Percentiles rank a stretch among this genome's conserved stretches.
phyloP scores from a whole-genome alignment of 83 land plant species.

The Larix sibirica region DNA sequence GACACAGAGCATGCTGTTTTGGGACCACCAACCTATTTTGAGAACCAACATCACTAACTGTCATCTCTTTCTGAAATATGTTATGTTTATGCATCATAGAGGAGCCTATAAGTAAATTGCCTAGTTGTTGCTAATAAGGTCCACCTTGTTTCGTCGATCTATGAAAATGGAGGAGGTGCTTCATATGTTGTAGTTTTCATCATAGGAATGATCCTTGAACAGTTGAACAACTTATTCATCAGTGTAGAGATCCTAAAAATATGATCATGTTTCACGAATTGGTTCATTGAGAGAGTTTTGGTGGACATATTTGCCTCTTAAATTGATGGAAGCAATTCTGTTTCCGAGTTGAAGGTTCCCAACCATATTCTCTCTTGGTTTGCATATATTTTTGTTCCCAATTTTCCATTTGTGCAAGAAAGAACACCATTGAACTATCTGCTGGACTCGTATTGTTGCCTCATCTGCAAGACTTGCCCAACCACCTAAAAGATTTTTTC shows the following conservation, averaged over 20 bases:
- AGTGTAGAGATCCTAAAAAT: too few relatives aligned
- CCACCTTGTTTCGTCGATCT: not conserved
- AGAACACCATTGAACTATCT: not conserved
- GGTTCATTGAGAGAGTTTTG: not conserved
- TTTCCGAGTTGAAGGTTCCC: not conserved
- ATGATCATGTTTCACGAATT: not conserved
- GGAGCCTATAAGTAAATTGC: too few relatives aligned
- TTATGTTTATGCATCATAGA: not conserved
- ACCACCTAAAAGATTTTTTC: too few relatives aligned
- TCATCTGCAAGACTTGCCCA: too few relatives aligned
- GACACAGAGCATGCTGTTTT: not conserved
- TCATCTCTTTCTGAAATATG: not conserved
- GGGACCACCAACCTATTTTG: not conserved
- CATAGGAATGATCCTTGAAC: not conserved
- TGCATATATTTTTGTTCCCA: not conserved
- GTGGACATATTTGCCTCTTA: not conserved
- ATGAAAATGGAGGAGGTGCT: not conserved
- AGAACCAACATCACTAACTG: not conserved
- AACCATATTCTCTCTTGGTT: not conserved
- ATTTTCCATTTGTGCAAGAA: not conserved
- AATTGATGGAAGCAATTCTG: not conserved
- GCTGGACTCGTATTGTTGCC: not conserved
- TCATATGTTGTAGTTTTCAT: not conserved
- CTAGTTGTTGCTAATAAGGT: too few relatives aligned
- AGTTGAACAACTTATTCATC: not conserved